Base-by-base conservation (phyloP, 345 rosid genomes). In the Erucastrum elatum region DNA sequence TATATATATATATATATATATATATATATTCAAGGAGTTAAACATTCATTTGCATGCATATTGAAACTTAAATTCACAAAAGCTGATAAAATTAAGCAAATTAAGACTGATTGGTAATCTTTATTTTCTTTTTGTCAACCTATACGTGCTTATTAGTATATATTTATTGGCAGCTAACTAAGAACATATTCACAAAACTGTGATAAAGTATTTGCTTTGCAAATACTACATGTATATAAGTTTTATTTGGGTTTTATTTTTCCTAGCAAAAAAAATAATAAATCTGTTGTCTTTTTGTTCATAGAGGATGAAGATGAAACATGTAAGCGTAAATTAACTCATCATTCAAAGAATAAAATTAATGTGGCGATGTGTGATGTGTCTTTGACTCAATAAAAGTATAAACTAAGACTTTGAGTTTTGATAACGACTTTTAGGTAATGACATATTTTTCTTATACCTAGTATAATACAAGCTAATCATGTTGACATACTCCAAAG, bases 401-500 rank as follows among this genome's bases (percentile, higher is more conserved):
- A 76, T 29, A 68, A 68, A 68, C 29, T 68, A 31, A 61, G 80
- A 69, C 70, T 62, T 67, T 7, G 59, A 66, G 16, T 30, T 71
- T 78, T 30, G 37, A 65, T 64, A 64, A 67, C 35, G 15, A 75
- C 41, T 10, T 33, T 26, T 56, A 9, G 31, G 26, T 12, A 30
- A 30, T 16, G 73, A 64, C 55, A 65, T 10, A 17, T 55, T 29
- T 64, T 34, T 66, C 30, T 25, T 56, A 3, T 35, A 73, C 37
- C 29, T 62, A 15, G 8, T 35, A 35, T 35, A 74, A 66, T 58
- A 68, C 78, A 31, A 51, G 70, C 51, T 67, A 68, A 61, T 60
- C 74, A 51, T 79, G 78, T 68, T 60, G 65, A 79, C 53, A 74
- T 16, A 75, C 37, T 62, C 68, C 46, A 68, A 68, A 72, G 74